phyloP scores from a whole-genome alignment of 2,329 filamentous ascomycete genomes.

The Pseudocercospora cruenta region DNA sequence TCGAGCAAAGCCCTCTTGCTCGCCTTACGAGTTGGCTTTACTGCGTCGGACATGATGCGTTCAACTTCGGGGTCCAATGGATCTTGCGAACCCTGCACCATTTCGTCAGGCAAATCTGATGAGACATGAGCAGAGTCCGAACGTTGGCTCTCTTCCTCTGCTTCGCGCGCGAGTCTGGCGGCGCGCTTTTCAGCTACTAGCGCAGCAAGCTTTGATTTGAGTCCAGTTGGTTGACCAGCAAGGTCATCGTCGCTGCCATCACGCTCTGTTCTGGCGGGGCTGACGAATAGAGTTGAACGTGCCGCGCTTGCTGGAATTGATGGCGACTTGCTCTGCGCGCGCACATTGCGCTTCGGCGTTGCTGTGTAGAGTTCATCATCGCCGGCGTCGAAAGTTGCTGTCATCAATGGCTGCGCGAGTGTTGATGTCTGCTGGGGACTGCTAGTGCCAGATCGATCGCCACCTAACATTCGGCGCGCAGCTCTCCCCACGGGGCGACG shows the following conservation, averaged over 20 bases:
- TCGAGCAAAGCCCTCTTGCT: slow-evolving; percentile 95
- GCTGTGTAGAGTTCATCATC: slow-evolving; percentile 38
- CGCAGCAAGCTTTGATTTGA: slow-evolving; percentile 35
- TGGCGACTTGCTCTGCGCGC: slow-evolving; percentile 16
- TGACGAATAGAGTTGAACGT: slow-evolving; percentile 35
- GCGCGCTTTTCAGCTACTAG: slow-evolving; percentile 38
- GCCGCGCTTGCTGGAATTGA: slow-evolving; percentile 20
- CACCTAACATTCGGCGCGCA: slow-evolving; percentile 37
- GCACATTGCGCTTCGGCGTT: slow-evolving; percentile 28
- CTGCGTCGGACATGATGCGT: slow-evolving; percentile 42
- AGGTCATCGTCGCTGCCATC: slow-evolving; percentile 32
- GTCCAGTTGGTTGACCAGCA: slow-evolving; percentile 26
- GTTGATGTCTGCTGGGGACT: slow-evolving; percentile 5
- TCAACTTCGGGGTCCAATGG: slow-evolving; percentile 31
- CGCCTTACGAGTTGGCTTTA: slow-evolving; percentile 76
- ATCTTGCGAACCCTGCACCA: slow-evolving; percentile 29
- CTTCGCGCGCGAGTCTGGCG: slow-evolving; percentile 35
- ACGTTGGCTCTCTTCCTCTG: slow-evolving; percentile 17
- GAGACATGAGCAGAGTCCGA: slow-evolving; percentile 22
- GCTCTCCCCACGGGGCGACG: slow-evolving; percentile 34
- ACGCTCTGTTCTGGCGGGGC: slow-evolving; percentile 32
- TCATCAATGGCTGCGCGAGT: neutral
- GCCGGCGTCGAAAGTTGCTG: neutral
- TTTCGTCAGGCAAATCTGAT: slow-evolving; percentile 34
- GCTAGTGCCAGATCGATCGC: neutral